Conservation (phyloP, 306 rosid genomes). For the Quercus alba region DNA sequence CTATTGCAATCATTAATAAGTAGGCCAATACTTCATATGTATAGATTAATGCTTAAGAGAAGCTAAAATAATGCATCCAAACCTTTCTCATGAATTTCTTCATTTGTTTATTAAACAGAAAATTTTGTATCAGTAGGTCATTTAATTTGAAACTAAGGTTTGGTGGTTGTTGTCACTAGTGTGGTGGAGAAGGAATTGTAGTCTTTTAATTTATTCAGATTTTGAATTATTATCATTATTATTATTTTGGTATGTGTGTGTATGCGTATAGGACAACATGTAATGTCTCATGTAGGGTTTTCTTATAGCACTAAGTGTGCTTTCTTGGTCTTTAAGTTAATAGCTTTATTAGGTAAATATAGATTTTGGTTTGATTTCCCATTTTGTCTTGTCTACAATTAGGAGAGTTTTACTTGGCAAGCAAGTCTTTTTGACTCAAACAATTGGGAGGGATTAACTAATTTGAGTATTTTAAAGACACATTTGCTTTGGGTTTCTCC, state of each 20-base stretch:
- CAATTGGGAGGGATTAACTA: too few relatives aligned
- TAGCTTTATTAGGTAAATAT: not conserved
- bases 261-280: not conserved
- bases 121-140: not conserved
- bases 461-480: too few relatives aligned
- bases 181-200: not conserved
- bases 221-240: not conserved
- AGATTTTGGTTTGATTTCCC: not conserved
- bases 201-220: not conserved
- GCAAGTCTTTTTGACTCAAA: not conserved
- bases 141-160: not conserved
- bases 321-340: not conserved
- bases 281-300: not conserved
- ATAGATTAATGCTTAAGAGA: not conserved
- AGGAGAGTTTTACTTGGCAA: not conserved
- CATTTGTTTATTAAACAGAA: not conserved
- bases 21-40: not conserved
- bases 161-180: not conserved
- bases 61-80: not conserved
- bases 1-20: slow-evolving; percentile 29
- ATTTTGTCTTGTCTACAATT: not conserved
- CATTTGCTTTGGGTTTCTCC: too few relatives aligned
- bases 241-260: too few relatives aligned
- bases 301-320: not conserved
- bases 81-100: slow-evolving; percentile 5